These are phyloP conservation scores for Pythium phragmiticola DNA, from an alignment of 352 stramenopile genomes.

Conservation along the genomic window DNA sequence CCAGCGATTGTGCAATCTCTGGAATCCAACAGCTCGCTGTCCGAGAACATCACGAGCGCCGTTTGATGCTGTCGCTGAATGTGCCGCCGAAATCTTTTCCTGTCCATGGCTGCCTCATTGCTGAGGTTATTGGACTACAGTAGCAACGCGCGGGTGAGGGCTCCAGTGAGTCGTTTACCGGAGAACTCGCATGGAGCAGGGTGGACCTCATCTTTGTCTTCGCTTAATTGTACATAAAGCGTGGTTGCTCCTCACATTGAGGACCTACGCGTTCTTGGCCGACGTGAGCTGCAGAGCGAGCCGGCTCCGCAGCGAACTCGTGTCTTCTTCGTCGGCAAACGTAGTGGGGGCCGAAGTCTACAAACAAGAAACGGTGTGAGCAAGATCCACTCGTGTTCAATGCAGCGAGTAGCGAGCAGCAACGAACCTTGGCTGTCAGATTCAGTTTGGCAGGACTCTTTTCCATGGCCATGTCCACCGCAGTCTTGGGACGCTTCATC, in stretches of 20 bases:
- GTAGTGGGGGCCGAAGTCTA: background rate
- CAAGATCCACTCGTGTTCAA: background rate
- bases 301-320: conserved; percentile 20
- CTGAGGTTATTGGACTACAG: too few relatives aligned
- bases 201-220: background rate
- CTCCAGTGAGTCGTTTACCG: background rate
- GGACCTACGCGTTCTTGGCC: conserved; percentile 21
- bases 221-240: background rate
- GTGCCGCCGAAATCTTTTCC: too few relatives aligned
- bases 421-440: conserved; percentile 13
- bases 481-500: conserved; percentile 76
- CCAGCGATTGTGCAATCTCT: too few relatives aligned
- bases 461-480: conserved; percentile 71
- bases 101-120: too few relatives aligned
- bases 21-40: too few relatives aligned
- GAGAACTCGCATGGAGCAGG: background rate
- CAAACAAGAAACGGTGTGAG: background rate
- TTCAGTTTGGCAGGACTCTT: conserved; percentile 57
- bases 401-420: too few relatives aligned
- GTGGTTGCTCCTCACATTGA: background rate
- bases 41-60: too few relatives aligned
- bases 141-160: too few relatives aligned
- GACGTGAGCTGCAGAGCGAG: conserved; percentile 24
- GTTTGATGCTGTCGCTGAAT: too few relatives aligned
- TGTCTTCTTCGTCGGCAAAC: background rate